These are phyloP conservation scores for Pseudocercospora macadamiae DNA, from an alignment of 2,329 filamentous ascomycete species.

Conservation along the genomic window DNA sequence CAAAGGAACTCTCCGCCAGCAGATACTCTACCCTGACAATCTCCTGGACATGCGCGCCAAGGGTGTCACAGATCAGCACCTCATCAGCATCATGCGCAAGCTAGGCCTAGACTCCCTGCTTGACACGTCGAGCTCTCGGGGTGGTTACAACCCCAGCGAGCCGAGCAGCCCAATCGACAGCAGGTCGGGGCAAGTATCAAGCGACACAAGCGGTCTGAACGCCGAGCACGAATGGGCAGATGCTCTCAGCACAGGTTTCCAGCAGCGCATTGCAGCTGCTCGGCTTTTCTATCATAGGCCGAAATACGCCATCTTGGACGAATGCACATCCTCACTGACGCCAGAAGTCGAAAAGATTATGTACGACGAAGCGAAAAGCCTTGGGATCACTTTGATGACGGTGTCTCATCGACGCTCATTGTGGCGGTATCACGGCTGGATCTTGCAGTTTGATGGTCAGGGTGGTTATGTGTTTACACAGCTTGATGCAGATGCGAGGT, in stretches of 20 bases:
- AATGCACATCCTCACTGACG: slow-evolving; percentile 95
- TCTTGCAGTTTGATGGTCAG: slow-evolving; percentile 95
- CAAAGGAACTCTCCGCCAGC: slow-evolving; percentile 87
- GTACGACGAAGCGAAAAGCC: slow-evolving; percentile 92
- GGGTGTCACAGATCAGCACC: slow-evolving; percentile 78
- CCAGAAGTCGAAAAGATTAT: slow-evolving; percentile 92
- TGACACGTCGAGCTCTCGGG: slow-evolving; percentile 62
- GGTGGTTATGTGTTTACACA: slow-evolving; percentile 87
- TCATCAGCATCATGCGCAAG: slow-evolving; percentile 73
- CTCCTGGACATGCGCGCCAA: slow-evolving; percentile 84
- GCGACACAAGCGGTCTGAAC: slow-evolving; percentile 68
- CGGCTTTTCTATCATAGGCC: slow-evolving; percentile 91
- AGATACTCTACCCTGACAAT: slow-evolving; percentile 94
- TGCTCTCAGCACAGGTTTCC: slow-evolving; percentile 85
- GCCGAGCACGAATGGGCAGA: slow-evolving; percentile 96
- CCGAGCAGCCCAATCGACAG: slow-evolving; percentile 20
- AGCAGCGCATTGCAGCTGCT: slow-evolving; percentile 97
- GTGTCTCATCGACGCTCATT: slow-evolving; percentile 87
- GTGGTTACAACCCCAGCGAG: slow-evolving; percentile 12
- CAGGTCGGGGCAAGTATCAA: slow-evolving; percentile 11
- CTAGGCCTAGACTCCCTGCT: slow-evolving; percentile 85
- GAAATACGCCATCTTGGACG: slow-evolving; percentile 92
- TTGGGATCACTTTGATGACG: slow-evolving; percentile 95
- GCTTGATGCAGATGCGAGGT: slow-evolving; percentile 81
- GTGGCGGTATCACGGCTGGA: slow-evolving; percentile 95